Evolutionary conservation across 352 stramenopile species (phyloP).

Genomic region (Thalassiosira exigua): DNA sequence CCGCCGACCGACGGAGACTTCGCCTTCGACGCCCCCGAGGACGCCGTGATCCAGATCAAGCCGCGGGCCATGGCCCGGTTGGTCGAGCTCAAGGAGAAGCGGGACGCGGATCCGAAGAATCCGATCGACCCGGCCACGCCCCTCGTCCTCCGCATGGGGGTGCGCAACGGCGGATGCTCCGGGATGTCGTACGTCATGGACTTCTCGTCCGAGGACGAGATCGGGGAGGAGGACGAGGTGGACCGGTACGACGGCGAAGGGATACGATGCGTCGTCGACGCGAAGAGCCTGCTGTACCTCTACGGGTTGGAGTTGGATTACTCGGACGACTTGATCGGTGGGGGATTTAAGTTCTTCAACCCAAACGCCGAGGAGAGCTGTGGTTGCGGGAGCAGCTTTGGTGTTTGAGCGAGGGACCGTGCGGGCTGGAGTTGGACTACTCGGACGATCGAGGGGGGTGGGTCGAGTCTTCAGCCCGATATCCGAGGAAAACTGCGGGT

Average conservation of each 20-base stretch:
- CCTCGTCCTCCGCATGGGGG: constrained; percentile 82
- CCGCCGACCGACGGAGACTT: neutral
- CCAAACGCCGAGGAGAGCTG: constrained; percentile 89
- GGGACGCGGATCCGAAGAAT: constrained; percentile 51
- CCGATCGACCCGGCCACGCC: constrained; percentile 28
- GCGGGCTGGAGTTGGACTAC: constrained; percentile 86
- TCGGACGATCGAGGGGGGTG: constrained; percentile 87
- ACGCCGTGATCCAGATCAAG: constrained; percentile 79
- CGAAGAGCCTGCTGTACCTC: constrained; percentile 88
- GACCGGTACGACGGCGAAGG: constrained; percentile 82
- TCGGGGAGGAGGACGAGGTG: constrained; percentile 86
- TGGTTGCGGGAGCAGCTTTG: constrained; percentile 89
- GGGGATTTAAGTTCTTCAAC: constrained; percentile 90
- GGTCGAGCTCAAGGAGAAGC: constrained; percentile 74
- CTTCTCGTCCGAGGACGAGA: constrained; percentile 81
- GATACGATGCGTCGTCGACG: constrained; percentile 87
- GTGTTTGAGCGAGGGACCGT: constrained; percentile 70
- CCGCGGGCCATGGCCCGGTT: constrained; percentile 79
- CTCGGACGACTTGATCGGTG: constrained; percentile 88
- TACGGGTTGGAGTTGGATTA: constrained; percentile 90
- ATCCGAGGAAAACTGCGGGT: constrained; percentile 88
- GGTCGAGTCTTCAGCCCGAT: constrained; percentile 91
- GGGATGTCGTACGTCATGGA: constrained; percentile 89
- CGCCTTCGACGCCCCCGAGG: constrained; percentile 64
- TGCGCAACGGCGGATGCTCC: constrained; percentile 84